phyloP scores from a whole-genome alignment of 1,139 yeast genomes.

The Scheffersomyces stambukii region DNA sequence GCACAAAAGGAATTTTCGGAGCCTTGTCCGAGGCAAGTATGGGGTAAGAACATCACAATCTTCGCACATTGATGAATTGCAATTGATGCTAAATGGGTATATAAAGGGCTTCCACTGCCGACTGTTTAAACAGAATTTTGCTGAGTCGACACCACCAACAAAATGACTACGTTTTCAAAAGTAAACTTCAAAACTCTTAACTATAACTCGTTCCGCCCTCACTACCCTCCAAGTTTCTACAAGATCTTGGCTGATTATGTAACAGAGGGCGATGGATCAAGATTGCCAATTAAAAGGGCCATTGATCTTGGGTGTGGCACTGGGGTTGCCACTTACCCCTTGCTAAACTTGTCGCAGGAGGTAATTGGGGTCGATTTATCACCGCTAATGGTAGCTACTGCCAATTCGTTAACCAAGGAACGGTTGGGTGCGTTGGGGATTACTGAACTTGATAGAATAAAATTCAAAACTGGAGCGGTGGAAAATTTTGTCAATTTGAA shows the following conservation, averaged over 20 bases:
- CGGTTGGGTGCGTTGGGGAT: conserved; percentile 19
- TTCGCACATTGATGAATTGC: no score
- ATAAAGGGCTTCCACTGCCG: no score
- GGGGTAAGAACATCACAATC: no score
- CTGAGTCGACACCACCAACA: no score
- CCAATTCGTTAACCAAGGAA: conserved; percentile 21
- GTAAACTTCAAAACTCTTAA: conserved; percentile 52
- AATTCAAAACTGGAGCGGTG: conserved; percentile 32
- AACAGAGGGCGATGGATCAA: conserved; percentile 10
- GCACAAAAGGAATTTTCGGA: no score
- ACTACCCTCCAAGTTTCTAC: conserved; percentile 56
- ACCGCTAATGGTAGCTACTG: conserved; percentile 30
- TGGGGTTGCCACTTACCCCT: conserved; percentile 37
- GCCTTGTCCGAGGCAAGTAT: no score
- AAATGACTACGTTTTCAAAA: conserved; percentile 67
- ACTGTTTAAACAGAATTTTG: no score
- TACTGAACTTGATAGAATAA: conserved; percentile 20
- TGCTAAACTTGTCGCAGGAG: conserved; percentile 24
- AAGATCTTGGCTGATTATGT: conserved; percentile 31
- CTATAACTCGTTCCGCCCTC: conserved; percentile 64
- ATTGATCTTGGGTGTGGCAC: conserved; percentile 42
- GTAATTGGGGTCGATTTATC: conserved; percentile 36
- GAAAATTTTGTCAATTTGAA: conserved; percentile 24
- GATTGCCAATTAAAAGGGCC: conserved; percentile 18
- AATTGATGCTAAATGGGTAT: no score